These are phyloP conservation scores for Neonectria coccinea DNA, from an alignment of 2,329 filamentous ascomycete species.

Conservation along the genomic window DNA sequence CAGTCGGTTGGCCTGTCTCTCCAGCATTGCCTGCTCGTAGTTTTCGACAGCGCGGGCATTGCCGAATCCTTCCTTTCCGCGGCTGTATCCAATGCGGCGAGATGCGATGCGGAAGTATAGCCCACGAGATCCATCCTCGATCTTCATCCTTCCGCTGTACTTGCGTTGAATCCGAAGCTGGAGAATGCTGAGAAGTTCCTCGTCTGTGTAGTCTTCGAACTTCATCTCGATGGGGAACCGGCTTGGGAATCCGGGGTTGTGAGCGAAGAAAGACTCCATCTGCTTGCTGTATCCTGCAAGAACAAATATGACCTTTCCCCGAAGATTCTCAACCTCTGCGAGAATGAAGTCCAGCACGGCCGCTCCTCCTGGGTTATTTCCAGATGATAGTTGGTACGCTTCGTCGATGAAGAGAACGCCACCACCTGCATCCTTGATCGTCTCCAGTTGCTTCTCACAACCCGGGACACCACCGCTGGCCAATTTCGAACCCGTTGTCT, in stretches of 20 bases:
- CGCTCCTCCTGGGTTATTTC: conserved; percentile 66
- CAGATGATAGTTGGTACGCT: conserved; percentile 77
- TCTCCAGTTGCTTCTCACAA: conserved; percentile 62
- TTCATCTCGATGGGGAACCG: conserved; percentile 74
- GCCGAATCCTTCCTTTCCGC: conserved; percentile 76
- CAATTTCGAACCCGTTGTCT: conserved; percentile 76
- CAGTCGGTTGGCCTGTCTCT: conserved; percentile 70
- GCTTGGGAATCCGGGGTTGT: conserved; percentile 78
- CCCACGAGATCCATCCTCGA: conserved; percentile 69
- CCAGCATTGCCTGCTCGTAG: conserved; percentile 61
- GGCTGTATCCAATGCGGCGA: conserved; percentile 69
- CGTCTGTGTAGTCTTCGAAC: conserved; percentile 77
- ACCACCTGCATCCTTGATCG: conserved; percentile 68
- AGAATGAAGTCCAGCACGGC: conserved; percentile 78
- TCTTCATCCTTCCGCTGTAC: conserved; percentile 66
- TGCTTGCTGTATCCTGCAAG: conserved; percentile 79
- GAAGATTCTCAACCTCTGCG: conserved; percentile 77
- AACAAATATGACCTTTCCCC: conserved; percentile 77
- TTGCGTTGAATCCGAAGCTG: conserved; percentile 63
- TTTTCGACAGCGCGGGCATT: conserved; percentile 80
- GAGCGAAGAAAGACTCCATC: conserved; percentile 81
- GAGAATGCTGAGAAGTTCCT: conserved; percentile 73
- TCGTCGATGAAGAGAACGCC: conserved; percentile 84
- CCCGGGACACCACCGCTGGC: conserved; percentile 70
- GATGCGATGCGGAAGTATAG: conserved; percentile 73